These are phyloP conservation scores for Talaromyces nanjingensis DNA, from an alignment of 495 filamentous ascomycete genomes.

Conservation along the genomic window DNA sequence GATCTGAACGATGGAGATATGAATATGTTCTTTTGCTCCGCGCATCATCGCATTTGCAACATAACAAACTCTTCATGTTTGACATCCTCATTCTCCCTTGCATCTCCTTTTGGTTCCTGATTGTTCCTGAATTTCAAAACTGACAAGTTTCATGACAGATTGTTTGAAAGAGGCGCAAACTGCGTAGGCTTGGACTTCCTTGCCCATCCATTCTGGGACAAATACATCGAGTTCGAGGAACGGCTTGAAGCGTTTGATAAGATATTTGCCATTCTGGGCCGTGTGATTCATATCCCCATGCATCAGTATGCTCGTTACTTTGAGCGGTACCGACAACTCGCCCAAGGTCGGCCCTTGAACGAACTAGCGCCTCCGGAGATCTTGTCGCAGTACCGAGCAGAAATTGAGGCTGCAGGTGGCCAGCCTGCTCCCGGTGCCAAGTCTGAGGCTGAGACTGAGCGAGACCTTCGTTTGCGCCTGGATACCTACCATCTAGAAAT, in stretches of 20 bases:
- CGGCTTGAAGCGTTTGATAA: slow-evolving; percentile 77
- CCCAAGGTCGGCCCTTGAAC: slow-evolving; percentile 60
- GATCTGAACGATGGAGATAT: slow-evolving; percentile 6
- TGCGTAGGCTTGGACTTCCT: slow-evolving; percentile 90
- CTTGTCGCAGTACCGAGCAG: slow-evolving; percentile 59
- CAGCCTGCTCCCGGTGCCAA: slow-evolving; percentile 40
- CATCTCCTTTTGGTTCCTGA: slow-evolving; percentile 19
- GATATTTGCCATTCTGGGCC: slow-evolving; percentile 77
- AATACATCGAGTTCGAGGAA: slow-evolving; percentile 95
- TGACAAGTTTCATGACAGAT: slow-evolving; percentile 46
- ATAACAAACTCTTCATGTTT: slow-evolving; percentile 47
- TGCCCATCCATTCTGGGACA: slow-evolving; percentile 96
- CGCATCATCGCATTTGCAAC: slow-evolving; percentile 22
- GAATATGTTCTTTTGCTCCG: slow-evolving; percentile 4
- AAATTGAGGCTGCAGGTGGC: slow-evolving; percentile 53
- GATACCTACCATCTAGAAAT: slow-evolving; percentile 74
- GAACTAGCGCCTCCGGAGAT: slow-evolving; percentile 68
- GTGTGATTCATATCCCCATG: slow-evolving; percentile 89
- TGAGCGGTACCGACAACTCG: slow-evolving; percentile 77
- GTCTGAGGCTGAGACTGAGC: slow-evolving; percentile 73
- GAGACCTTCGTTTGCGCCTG: slow-evolving; percentile 70
- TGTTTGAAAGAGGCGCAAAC: slow-evolving; percentile 86
- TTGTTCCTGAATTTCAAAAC: slow-evolving; percentile 15
- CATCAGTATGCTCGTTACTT: slow-evolving; percentile 96
- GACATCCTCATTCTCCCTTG: slow-evolving; percentile 34